phyloP scores from a whole-genome alignment of 352 stramenopile genomes.

The Globisporangium nunn region DNA sequence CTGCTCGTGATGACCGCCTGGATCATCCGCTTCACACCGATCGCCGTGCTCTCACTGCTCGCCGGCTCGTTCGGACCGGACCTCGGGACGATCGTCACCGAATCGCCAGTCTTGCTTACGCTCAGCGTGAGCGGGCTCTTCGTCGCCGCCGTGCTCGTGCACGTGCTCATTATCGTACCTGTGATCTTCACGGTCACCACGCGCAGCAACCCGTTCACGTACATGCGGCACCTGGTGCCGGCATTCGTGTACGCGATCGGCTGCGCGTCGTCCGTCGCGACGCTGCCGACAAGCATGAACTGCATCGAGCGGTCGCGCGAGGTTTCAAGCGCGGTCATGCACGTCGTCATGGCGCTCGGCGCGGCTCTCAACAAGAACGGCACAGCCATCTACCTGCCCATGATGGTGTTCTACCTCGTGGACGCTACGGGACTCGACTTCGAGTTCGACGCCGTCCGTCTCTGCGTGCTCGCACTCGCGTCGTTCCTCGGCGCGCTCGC shows the following conservation, averaged over 20 bases:
- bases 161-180: conserved; percentile 62
- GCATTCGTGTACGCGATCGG: conserved; percentile 70
- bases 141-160: conserved; percentile 32
- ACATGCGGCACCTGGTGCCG: conserved; percentile 61
- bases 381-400: conserved; percentile 65
- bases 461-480: conserved; percentile 44
- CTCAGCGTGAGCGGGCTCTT: conserved; percentile 41
- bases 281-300: conserved; percentile 51
- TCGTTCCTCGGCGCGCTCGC: conserved; percentile 55
- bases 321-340: conserved; percentile 51
- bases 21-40: conserved; percentile 66
- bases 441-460: conserved; percentile 26
- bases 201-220: conserved; percentile 58
- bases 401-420: conserved; percentile 69
- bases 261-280: conserved; percentile 67
- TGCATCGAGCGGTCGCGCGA: conserved; percentile 53
- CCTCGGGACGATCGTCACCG: conserved; percentile 25
- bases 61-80: conserved; percentile 47
- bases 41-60: conserved; percentile 66
- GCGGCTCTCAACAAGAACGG: conserved; percentile 69
- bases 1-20: conserved; percentile 70
- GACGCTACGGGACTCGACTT: conserved; percentile 37
- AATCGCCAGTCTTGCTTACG: conserved; percentile 35
- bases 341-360: conserved; percentile 68
- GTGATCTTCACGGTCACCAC: conserved; percentile 51